Conservation (phyloP, 2,329 filamentous ascomycete genomes). For the Alternaria gaisen region DNA sequence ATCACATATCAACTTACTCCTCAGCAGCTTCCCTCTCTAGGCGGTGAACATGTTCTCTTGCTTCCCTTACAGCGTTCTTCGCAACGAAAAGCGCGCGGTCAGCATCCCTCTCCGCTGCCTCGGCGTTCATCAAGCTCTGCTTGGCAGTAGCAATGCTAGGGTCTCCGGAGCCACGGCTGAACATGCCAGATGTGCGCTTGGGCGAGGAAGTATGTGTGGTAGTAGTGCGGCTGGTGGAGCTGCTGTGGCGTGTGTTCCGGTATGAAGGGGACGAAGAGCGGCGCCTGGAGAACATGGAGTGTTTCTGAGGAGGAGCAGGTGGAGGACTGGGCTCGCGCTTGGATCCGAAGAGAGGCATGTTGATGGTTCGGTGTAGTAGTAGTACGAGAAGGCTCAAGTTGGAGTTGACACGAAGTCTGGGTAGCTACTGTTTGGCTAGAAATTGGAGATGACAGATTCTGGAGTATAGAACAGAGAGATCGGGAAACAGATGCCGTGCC, state of each 20-base stretch:
- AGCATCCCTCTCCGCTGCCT: conserved; percentile 70
- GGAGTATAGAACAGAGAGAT: not conserved
- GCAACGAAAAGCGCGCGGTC: conserved; percentile 70
- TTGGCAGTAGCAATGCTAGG: conserved; percentile 69
- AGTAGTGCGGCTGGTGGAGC: conserved; percentile 21
- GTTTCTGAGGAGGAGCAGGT: conserved; percentile 34
- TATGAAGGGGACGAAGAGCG: conserved; percentile 42
- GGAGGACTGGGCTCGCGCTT: conserved; percentile 38
- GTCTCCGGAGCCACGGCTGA: conserved; percentile 61
- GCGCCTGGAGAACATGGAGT: conserved; percentile 49
- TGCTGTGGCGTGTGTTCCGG: conserved; percentile 26
- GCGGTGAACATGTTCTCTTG: conserved; percentile 68
- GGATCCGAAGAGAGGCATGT: conserved; percentile 50
- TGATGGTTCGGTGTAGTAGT: not conserved
- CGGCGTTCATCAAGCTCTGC: conserved; percentile 69
- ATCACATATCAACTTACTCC: conserved; percentile 21
- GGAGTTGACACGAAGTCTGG: not conserved
- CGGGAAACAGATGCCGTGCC: not conserved
- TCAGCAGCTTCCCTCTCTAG: conserved; percentile 69
- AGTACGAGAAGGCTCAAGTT: not conserved
- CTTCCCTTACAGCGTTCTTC: conserved; percentile 67
- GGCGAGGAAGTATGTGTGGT: conserved; percentile 36
- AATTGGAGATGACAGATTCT: not conserved
- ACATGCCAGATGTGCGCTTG: conserved; percentile 51
- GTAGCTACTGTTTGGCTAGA: not conserved